Conservation (phyloP, 2,329 filamentous ascomycete species). For the Neonectria magnoliae region DNA sequence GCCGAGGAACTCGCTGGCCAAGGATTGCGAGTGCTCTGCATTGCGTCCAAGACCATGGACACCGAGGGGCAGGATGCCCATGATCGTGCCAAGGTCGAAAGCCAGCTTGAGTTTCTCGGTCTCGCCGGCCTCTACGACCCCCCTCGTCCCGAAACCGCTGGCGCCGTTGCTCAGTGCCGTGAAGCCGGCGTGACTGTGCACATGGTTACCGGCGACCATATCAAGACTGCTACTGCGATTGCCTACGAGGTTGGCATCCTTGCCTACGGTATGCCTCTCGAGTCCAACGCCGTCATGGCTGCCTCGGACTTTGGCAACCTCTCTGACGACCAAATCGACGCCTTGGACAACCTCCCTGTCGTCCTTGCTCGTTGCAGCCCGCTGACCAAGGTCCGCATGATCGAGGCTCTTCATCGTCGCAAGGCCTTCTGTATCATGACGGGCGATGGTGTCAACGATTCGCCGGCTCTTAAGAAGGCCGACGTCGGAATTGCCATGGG, state of each 20-base stretch:
- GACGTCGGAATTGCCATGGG: conserved; percentile 84
- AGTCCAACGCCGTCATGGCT: conserved; percentile 64
- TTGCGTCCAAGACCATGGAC: conserved; percentile 64
- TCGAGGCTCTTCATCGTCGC: conserved; percentile 76
- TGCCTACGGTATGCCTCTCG: conserved; percentile 47
- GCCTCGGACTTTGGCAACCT: conserved; percentile 71
- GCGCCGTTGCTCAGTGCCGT: conserved; percentile 67
- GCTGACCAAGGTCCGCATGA: conserved; percentile 78
- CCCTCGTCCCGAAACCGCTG: conserved; percentile 72
- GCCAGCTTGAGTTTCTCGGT: conserved; percentile 70
- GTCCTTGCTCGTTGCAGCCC: conserved; percentile 77
- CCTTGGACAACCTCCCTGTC: conserved; percentile 68
- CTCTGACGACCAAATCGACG: conserved; percentile 70
- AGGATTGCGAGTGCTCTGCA: conserved; percentile 75
- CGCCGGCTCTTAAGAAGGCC: conserved; percentile 75
- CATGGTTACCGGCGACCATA: conserved; percentile 77
- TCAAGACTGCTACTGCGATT: conserved; percentile 73
- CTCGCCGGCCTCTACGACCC: conserved; percentile 79
- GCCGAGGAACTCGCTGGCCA: conserved; percentile 68
- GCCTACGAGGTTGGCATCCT: conserved; percentile 73
- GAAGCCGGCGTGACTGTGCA: conserved; percentile 72
- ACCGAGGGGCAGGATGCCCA: conserved; percentile 49
- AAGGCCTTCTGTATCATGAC: conserved; percentile 78
- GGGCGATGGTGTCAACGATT: conserved; percentile 80
- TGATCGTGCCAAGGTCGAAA: conserved; percentile 65